Base-by-base conservation (phyloP, 441 rosid species). In the Sinapis alba region DNA sequence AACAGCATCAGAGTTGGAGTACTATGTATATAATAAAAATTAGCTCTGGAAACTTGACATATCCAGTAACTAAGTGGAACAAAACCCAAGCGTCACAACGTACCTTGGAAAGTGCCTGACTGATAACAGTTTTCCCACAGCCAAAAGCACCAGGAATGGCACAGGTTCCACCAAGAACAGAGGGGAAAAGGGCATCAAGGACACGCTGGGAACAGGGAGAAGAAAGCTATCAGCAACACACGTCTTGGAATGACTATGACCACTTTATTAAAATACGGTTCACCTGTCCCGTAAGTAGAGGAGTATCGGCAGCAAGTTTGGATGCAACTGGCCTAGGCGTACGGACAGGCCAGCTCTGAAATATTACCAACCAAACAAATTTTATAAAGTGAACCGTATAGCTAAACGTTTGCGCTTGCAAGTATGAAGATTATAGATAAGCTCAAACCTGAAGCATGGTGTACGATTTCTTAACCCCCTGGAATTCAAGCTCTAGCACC, bases 71-170 rank as follows among this genome's bases (percentile, higher is more conserved):
- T 23, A 41, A 54, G 34, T 30, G 62, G 26, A 73, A 68, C 54
- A 47, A 45, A 68, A 23, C 51, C 30, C 1, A 12, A 66, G 47
- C 4, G 23, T 64, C 67, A 71, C 68, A 72, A 11, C 27, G 77
- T 76, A 94, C 98, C 97, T 96, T 96, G 32, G 99, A 96, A 84
- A 96, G 98, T 79, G 99, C 99, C 85, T 94, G 99, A 84, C 99
- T 96, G 77, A 96, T 96, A 80, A 96, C 99, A 65, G 98, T 96
- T 91, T 96, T 96, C 41, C 99, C 99, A 88, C 99, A 92, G 11
- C 99, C 99, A 89, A 96, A 96, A 21, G 99, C 99, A 74, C 99
- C 98, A 73, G 99, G 98, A 61, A 94, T 96, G 63, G 99, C 98
- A 88, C 99, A 96, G 75, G 99, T 96, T 78, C 99, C 99, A 80